Evolutionary conservation across 202 grass and related monocot species (phyloP).

Genomic region (Eragrostis tef): DNA sequence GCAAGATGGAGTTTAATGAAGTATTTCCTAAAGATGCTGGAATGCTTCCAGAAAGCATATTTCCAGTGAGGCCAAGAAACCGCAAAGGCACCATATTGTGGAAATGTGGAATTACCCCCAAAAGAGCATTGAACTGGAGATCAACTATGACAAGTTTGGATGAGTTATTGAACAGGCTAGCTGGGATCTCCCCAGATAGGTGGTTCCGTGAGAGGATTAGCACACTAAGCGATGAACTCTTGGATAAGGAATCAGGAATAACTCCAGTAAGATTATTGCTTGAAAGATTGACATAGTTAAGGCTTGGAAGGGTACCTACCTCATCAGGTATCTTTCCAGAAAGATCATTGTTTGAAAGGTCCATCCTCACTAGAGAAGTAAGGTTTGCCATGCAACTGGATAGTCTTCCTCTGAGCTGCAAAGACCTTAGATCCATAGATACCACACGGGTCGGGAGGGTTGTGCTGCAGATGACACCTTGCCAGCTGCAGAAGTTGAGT

Average conservation of each 20-base stretch:
- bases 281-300: slow-evolving; percentile 37
- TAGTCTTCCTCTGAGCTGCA: slow-evolving; percentile 16
- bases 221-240: slow-evolving; percentile 21
- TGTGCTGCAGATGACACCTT: slow-evolving; percentile 37
- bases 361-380: slow-evolving; percentile 17
- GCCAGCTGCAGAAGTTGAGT: slow-evolving; percentile 41
- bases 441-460: slow-evolving; percentile 22
- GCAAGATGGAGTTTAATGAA: slow-evolving; percentile 35
- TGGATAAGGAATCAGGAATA: slow-evolving; percentile 50
- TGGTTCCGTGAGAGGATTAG: slow-evolving; percentile 46
- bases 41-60: slow-evolving; percentile 16
- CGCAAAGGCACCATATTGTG: neutral
- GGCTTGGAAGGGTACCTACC: slow-evolving; percentile 5
- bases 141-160: slow-evolving; percentile 39
- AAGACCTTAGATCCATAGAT: slow-evolving; percentile 33
- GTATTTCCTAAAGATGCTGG: slow-evolving; percentile 46
- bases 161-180: slow-evolving; percentile 28
- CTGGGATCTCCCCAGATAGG: slow-evolving; percentile 45
- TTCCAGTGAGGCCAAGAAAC: slow-evolving; percentile 35
- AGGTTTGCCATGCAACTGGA: neutral
- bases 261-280: slow-evolving; percentile 45
- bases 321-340: slow-evolving; percentile 42
- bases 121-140: slow-evolving; percentile 43
- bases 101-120: slow-evolving; percentile 41
- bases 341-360: slow-evolving; percentile 34